Evolutionary conservation across 2,329 filamentous ascomycete species (phyloP), one percentile per base, ranked within the genome.

Genomic region (Emericellopsis atlantica): DNA sequence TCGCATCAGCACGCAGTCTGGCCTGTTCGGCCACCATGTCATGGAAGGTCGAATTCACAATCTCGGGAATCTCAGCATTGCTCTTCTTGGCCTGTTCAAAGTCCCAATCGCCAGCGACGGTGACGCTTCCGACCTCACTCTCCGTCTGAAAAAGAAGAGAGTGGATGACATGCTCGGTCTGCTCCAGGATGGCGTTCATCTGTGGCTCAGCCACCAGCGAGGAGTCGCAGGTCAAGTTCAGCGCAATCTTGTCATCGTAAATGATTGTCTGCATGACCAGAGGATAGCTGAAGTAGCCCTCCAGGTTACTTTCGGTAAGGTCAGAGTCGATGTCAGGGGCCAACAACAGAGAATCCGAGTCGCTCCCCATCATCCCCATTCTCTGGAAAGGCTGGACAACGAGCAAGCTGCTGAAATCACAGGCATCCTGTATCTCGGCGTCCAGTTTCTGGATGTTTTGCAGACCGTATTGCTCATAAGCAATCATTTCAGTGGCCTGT

Each of bases 11-110:
- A 4, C 51, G 48, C 32, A 48, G 49, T 10, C 40, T 44, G 15
- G 59, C 59, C 38, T 58, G 57, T 16, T 58, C 54, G 4, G 54
- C 53, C 38, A 66, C 54, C 39, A 64, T 44, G 26, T 63, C 58
- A 37, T 65, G 63, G 53, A 65, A 62, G 39, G 57, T 60, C 15
- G 46, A 11, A 15, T 42, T 26, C 16, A 43, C 29, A 12, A 43
- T 40, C 24, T 40, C 41, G 12, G 37, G 23, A 5, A 36, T n/a
- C 4, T 43, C 37, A n/a, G 12, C 15, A 29, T 45, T 45, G 32
- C 23, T 34, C 15, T 37, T 33, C 10, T 37, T 14, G 14, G 43
- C 43, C 15, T 41, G 40, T 14, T 37, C 23, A 8, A 41, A 14
- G 22, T 41, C 40, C 40, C 40, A 41, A 10, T 37, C 24, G 5